Evolutionary conservation across 2,329 filamentous ascomycete species (phyloP), one percentile per base, ranked within the genome.

Genomic region (Xylaria sp.): DNA sequence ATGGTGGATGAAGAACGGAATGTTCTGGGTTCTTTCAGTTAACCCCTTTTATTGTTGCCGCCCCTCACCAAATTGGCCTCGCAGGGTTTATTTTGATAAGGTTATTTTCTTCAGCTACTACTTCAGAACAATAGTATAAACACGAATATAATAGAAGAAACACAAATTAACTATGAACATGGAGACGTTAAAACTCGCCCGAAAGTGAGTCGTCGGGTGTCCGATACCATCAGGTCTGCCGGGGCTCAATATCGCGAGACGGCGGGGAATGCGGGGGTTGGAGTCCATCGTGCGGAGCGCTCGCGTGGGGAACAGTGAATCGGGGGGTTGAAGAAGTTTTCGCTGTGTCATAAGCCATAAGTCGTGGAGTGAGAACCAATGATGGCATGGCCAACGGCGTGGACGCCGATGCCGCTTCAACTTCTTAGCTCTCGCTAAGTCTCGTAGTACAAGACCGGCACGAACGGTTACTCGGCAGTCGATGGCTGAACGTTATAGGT

Each of bases 221-320:
- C 31, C 62, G 50, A 50, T 39, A 70, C 63, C 56, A 39, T 68
- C 52, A 25, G 15, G 20, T 20, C 20, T 39, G n/a, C 60, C 69
- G 69, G 69, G 46, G 4, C 34, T 56, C 18, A 37, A 63, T 50
- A 57, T 63, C 60, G 61, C 67, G 67, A 54, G 46, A 4, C 13
- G 41, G 63, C n/a, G 63, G 69, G 69, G 66, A 52, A 62, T 69
- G 67, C 52, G 66, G 67, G 66, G 69, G 62, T 68, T 65, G 55
- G 51, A 54, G 63, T 10, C 13, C 39, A 46, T 58, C 23, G 6
- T 58, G 56, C 39, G 56, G 56, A 58, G 56, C n/a, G 39, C 41
- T 39, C 46, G 56, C 34, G 34, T 37, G 55, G 55, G 55, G 55
- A 28, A 37, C 23, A 28, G 3, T 13, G 12, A 20, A 23, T 23